Evolutionary conservation across 1,284 basidiomycete genomes (phyloP), one percentile per base, ranked within the genome.

Genomic region (Omphalotus olearius): DNA sequence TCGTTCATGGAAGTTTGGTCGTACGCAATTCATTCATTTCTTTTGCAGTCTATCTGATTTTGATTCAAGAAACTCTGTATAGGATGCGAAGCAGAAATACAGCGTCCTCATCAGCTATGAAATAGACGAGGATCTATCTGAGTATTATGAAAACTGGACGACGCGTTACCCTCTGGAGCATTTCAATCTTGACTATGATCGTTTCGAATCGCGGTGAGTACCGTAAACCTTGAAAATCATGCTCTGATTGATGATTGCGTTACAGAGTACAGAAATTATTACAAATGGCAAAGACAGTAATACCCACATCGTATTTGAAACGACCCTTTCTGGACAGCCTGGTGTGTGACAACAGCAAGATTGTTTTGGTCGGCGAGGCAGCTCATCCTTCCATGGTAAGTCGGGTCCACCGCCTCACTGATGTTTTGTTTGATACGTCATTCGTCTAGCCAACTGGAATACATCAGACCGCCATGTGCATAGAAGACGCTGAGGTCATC

Each of bases 401-500:
- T 59, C 46, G 39, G 11, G 20, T 38, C 40, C 0, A 18, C 39
- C 14, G 9, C 57, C 30, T 3, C 30, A 13, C 9, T 13, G 30
- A 4, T 9, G 30, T 33, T 10, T 33, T 9, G 3, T 33, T 9
- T 33, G 9, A 33, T 42, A 41, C 56, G 13, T 25, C 38, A n/a
- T 23, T 6, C 17, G 17, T 50, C 42, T 46, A 72, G 74, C 74
- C 69, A 44, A 69, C 61, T n/a, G 66, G 67, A 26, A 64, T 70
- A 14, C 67, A 72, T 50, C 69, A 67, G 43, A 57, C 65, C 1
- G 62, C 66, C 1, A 55, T 72, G 14, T 65, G 66, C 37, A 69
- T 82, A 40, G 80, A 82, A 64, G 81, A 82, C 52, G 79, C 75
- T 3, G 71, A 75, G 53, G 75, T 76, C 0, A 65, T 82, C 37